Conservation (phyloP, 108 stramenopile species). For the Aurantiochytrium sp. region DNA sequence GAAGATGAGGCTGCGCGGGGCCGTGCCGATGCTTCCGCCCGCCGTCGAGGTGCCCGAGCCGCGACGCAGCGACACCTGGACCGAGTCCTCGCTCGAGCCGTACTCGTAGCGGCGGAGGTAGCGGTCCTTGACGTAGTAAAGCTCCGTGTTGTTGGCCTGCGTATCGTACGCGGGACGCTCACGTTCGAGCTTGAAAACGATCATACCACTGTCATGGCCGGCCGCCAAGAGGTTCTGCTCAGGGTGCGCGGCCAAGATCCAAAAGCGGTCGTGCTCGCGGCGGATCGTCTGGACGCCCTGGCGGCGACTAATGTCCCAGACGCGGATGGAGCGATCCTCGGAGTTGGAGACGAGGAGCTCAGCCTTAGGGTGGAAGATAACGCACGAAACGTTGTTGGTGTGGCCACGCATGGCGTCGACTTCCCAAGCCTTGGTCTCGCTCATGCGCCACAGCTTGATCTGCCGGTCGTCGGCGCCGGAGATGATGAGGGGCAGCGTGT, state of each 20-base stretch:
- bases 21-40: constrained; percentile 78
- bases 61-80: constrained; percentile 76
- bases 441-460: constrained; percentile 98
- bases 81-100: constrained; percentile 72
- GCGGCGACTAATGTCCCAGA: constrained; percentile 95
- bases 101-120: constrained; percentile 89
- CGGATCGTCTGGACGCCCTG: constrained; percentile 97
- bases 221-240: constrained; percentile 92
- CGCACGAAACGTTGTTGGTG: constrained; percentile 96
- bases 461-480: constrained; percentile 96
- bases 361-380: constrained; percentile 95
- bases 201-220: constrained; percentile 97
- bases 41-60: constrained; percentile 68
- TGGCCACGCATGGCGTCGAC: constrained; percentile 98
- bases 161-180: constrained; percentile 83
- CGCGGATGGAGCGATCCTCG: constrained; percentile 94
- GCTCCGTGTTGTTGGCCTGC: constrained; percentile 53
- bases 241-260: constrained; percentile 87
- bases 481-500: constrained; percentile 87
- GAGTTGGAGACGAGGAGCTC: constrained; percentile 94
- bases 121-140: constrained; percentile 90
- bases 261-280: constrained; percentile 93
- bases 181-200: constrained; percentile 96
- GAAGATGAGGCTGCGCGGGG: constrained; percentile 80
- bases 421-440: constrained; percentile 99